Evolutionary conservation across 805 yeast genomes (phyloP).

Genomic region (Saccharomyces jurei): DNA sequence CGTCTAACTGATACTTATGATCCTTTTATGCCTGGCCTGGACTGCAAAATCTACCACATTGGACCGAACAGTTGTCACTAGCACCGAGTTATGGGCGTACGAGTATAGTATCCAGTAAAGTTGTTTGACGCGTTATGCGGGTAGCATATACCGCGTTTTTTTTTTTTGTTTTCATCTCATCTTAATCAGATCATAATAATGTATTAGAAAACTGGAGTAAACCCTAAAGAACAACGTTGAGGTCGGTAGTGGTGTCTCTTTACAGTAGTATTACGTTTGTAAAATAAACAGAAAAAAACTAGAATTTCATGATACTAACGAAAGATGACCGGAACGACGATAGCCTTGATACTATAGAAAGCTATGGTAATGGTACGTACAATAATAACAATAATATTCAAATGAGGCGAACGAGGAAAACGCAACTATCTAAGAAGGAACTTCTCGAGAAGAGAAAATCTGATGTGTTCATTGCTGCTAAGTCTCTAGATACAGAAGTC

Average conservation of each 20-base stretch:
- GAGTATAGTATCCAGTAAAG: not conserved
- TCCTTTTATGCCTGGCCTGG: not conserved
- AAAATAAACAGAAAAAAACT: not conserved
- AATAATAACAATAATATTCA: not conserved
- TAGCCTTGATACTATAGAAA: not conserved
- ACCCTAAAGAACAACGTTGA: not conserved
- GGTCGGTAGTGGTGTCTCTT: not conserved
- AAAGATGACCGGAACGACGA: not conserved
- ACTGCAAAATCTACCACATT: not conserved
- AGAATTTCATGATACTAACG: not conserved
- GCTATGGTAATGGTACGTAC: not conserved
- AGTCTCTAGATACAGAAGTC: slow-evolving; percentile 67
- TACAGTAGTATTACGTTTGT: not conserved
- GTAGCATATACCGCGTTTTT: not conserved
- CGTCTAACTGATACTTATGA: not conserved
- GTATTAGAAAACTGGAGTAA: not conserved
- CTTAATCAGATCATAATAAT: not conserved
- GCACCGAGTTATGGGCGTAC: not conserved
- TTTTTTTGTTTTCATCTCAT: not conserved
- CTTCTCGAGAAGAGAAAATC: slow-evolving; percentile 32
- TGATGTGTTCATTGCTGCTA: slow-evolving; percentile 54
- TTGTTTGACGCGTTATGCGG: not conserved
- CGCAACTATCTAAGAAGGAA: not conserved
- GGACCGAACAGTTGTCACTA: not conserved
- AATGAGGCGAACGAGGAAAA: not conserved